Percentiles rank a stretch among this genome's conserved stretches.
phyloP scores from a whole-genome alignment of 495 filamentous ascomycete genomes.

The Xylaria scruposa region DNA sequence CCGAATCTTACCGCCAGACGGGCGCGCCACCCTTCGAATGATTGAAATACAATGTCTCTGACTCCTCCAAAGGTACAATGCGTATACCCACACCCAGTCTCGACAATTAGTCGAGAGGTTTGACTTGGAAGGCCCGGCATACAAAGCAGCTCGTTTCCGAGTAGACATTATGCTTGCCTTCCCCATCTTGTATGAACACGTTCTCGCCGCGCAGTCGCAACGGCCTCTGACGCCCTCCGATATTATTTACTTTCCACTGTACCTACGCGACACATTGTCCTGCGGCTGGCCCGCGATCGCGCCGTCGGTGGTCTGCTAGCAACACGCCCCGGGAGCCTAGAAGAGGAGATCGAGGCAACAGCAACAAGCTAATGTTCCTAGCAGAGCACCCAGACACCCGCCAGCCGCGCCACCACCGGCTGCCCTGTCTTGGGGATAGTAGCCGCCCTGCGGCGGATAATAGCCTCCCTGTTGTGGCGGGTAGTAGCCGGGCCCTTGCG shows the following conservation, averaged over 20 bases:
- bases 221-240: neutral
- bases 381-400: constrained; percentile 45
- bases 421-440: constrained; percentile 33
- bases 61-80: neutral
- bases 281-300: neutral
- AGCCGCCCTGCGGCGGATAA: constrained; percentile 31
- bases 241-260: neutral
- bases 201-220: neutral
- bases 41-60: constrained; percentile 3
- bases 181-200: neutral
- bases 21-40: neutral
- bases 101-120: neutral
- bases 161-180: neutral
- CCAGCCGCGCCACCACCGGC: constrained; percentile 20
- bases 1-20: neutral
- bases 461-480: constrained; percentile 32
- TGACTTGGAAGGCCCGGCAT: neutral
- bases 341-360: constrained; percentile 58
- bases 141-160: neutral
- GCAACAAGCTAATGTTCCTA: constrained; percentile 54
- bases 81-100: neutral
- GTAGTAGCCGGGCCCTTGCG: constrained; percentile 30
- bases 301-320: neutral
- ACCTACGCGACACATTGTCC: neutral
- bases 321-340: constrained; percentile 29